Percentiles rank a stretch among this genome's conserved stretches.
Conservation (phyloP, 2,329 filamentous ascomycete species). For the Colletotrichum magnum region DNA sequence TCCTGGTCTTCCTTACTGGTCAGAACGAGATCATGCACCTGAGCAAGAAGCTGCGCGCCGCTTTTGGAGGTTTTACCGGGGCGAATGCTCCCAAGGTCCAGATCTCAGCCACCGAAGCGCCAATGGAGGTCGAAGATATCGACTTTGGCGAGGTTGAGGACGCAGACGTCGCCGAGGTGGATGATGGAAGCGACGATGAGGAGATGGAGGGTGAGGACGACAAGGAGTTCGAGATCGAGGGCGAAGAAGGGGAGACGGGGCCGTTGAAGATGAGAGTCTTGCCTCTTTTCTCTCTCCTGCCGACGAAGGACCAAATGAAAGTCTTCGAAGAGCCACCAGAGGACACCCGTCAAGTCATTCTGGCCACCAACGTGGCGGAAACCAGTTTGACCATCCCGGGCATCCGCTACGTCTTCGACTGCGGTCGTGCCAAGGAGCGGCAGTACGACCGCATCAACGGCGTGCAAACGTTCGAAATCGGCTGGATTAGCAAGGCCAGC, state of each 20-base stretch:
- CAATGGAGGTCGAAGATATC: conserved; percentile 88
- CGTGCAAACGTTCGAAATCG: conserved; percentile 94
- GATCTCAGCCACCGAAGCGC: conserved; percentile 82
- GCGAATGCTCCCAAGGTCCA: conserved; percentile 76
- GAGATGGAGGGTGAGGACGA: conserved; percentile 67
- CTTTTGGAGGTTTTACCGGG: conserved; percentile 71
- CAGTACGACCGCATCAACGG: conserved; percentile 90
- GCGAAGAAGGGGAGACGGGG: conserved; percentile 72
- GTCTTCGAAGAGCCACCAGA: conserved; percentile 91
- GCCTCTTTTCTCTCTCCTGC: conserved; percentile 93
- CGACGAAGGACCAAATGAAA: conserved; percentile 89
- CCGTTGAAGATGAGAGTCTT: conserved; percentile 84
- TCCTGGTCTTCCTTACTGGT: conserved; percentile 94
- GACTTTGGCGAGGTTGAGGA: conserved; percentile 83
- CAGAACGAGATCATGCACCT: conserved; percentile 91
- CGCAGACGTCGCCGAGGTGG: conserved; percentile 70
- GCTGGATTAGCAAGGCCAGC: conserved; percentile 98
- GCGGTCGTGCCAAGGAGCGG: conserved; percentile 91
- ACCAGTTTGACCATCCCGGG: conserved; percentile 97
- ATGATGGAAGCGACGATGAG: conserved; percentile 71
- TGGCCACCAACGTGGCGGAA: conserved; percentile 97
- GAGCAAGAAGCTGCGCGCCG: conserved; percentile 82
- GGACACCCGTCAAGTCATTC: conserved; percentile 85
- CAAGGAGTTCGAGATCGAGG: conserved; percentile 78
- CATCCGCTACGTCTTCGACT: conserved; percentile 95